phyloP scores from a whole-genome alignment of 768 basidiomycete genomes.

The Serendipita sp. region DNA sequence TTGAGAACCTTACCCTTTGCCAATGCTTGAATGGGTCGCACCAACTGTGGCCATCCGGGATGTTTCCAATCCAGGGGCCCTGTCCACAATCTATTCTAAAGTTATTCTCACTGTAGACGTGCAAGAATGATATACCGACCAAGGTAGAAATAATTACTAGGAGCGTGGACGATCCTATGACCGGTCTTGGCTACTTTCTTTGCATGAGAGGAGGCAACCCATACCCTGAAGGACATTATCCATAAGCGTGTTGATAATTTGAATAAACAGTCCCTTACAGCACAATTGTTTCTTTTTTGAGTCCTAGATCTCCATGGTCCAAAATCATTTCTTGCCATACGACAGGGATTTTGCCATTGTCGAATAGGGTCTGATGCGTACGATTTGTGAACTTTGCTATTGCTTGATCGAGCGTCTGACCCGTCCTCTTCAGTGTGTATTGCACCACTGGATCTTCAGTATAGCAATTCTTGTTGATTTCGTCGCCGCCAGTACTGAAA shows the following conservation, averaged over 20 bases:
- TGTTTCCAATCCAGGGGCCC: slow-evolving; percentile 50
- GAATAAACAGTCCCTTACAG: slow-evolving; percentile 23
- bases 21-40: slow-evolving; percentile 70
- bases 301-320: slow-evolving; percentile 29
- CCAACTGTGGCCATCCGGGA: slow-evolving; percentile 26
- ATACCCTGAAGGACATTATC: slow-evolving; percentile 30
- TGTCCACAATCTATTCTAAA: slow-evolving; percentile 42
- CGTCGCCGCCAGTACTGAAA: slow-evolving; percentile 72
- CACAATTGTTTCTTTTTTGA: slow-evolving; percentile 36
- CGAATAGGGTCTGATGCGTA: slow-evolving; percentile 39
- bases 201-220: slow-evolving; percentile 51
- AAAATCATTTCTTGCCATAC: slow-evolving; percentile 77
- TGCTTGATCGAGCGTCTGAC: slow-evolving; percentile 44
- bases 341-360: slow-evolving; percentile 52
- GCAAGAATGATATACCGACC: background rate
- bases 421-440: slow-evolving; percentile 30
- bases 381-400: slow-evolving; percentile 42
- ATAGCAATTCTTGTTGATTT: slow-evolving; percentile 56
- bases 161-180: slow-evolving; percentile 45
- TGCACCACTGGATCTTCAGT: slow-evolving; percentile 42
- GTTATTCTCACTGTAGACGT: background rate
- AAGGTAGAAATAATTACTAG: slow-evolving; percentile 67
- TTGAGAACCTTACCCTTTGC: slow-evolving; percentile 35
- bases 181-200: slow-evolving; percentile 43
- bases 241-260: slow-evolving; percentile 7